Conservation (phyloP, 2,329 filamentous ascomycete genomes). For the Penicillium sp. region DNA sequence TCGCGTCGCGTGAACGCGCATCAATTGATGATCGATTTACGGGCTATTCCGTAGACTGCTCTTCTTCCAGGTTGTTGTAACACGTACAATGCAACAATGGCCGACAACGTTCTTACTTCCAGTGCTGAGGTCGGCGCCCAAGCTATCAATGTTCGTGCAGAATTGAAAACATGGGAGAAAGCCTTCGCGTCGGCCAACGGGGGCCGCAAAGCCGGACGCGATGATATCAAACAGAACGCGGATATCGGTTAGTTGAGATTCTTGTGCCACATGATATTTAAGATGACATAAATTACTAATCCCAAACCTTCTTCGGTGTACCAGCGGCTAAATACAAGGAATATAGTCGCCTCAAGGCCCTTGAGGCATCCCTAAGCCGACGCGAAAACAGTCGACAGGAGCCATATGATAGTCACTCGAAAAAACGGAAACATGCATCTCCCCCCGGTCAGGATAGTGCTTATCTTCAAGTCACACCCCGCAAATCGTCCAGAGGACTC, state of each 20-base stretch:
- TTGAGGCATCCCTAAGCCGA: slow-evolving; percentile 26
- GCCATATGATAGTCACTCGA: slow-evolving; percentile 18
- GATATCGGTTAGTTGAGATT: slow-evolving; percentile 41
- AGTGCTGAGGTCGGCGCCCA: slow-evolving; percentile 27
- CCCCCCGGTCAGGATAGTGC: slow-evolving; percentile 23
- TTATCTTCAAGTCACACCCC: slow-evolving; percentile 31
- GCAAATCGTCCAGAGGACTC: slow-evolving; percentile 32
- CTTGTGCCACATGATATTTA: background rate
- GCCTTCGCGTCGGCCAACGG: slow-evolving; percentile 43
- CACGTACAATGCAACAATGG: slow-evolving; percentile 28
- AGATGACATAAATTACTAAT: background rate
- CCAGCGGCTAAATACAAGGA: slow-evolving; percentile 50
- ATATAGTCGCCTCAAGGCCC: slow-evolving; percentile 44
- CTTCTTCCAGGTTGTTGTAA: background rate
- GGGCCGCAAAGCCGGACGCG: slow-evolving; percentile 45
- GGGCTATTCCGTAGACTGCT: background rate
- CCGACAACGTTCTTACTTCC: slow-evolving; percentile 20
- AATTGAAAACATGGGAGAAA: slow-evolving; percentile 50
- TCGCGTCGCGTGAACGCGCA: slow-evolving; percentile 23
- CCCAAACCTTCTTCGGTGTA: background rate
- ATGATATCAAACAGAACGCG: slow-evolving; percentile 49
- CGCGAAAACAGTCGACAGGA: slow-evolving; percentile 21
- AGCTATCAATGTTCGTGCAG: slow-evolving; percentile 38
- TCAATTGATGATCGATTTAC: slow-evolving; percentile 8
- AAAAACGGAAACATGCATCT: slow-evolving; percentile 36